phyloP scores from a whole-genome alignment of 2,329 filamentous ascomycete genomes.

The Clonostachys rosea region DNA sequence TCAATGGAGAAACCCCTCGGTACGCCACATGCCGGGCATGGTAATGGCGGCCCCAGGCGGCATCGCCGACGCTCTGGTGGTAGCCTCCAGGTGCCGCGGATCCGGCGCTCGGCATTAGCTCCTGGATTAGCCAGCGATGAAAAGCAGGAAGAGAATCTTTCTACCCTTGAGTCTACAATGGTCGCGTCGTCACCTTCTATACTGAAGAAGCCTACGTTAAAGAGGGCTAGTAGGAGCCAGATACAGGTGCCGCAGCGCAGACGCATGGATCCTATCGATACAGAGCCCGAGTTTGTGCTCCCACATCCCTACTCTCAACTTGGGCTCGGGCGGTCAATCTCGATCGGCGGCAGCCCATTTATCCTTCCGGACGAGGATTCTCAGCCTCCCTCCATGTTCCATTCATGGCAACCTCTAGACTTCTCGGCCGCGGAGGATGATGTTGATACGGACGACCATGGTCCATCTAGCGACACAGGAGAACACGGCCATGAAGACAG shows the following conservation, averaged over 20 bases:
- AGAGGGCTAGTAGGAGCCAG: constrained; percentile 34
- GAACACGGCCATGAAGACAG: constrained; percentile 19
- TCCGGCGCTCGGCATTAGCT: constrained; percentile 27
- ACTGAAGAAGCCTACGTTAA: constrained; percentile 22
- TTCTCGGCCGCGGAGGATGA: constrained; percentile 16
- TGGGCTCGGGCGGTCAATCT: no score
- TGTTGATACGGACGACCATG: constrained; percentile 22
- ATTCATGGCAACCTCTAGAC: no score
- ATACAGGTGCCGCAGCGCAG: constrained; percentile 19
- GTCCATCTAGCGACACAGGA: constrained; percentile 21
- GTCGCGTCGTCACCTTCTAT: not conserved
- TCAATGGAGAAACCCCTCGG: constrained; percentile 11
- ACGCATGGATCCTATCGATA: constrained; percentile 1
- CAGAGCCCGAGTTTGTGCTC: not conserved
- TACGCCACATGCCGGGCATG: not conserved
- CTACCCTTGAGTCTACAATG: not conserved
- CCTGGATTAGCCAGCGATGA: constrained; percentile 36
- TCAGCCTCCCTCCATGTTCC: no score
- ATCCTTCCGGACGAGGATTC: no score
- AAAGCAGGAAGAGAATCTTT: not conserved
- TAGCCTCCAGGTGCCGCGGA: constrained; percentile 34
- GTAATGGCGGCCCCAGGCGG: constrained; percentile 17
- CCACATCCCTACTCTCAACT: not conserved
- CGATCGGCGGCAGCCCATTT: no score
- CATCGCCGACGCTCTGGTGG: constrained; percentile 46